phyloP scores from a whole-genome alignment of 2,329 filamentous ascomycete species.

The Aspergillus amoenus region DNA sequence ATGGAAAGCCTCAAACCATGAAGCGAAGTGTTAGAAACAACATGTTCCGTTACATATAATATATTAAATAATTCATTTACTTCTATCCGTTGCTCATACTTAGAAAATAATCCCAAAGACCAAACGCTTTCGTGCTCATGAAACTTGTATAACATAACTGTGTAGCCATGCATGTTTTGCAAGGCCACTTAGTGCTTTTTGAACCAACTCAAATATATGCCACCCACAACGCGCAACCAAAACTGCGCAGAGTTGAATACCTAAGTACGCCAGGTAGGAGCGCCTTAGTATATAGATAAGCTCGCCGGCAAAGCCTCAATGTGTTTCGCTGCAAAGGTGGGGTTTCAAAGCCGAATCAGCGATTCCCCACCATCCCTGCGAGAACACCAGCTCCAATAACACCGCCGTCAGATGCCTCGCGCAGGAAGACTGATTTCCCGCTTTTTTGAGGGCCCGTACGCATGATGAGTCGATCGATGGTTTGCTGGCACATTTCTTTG shows the following conservation, averaged over 20 bases:
- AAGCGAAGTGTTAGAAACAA: slow-evolving; percentile 73
- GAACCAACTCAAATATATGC: background rate
- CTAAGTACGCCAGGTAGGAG: background rate
- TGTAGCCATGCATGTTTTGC: background rate
- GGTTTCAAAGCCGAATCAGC: background rate
- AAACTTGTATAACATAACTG: background rate
- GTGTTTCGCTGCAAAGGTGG: slow-evolving; percentile 6
- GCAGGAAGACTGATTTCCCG: slow-evolving; percentile 51
- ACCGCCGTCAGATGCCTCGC: slow-evolving; percentile 55
- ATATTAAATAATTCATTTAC: background rate
- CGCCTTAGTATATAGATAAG: background rate
- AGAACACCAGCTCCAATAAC: slow-evolving; percentile 57
- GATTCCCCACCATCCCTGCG: slow-evolving; percentile 47
- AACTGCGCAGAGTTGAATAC: slow-evolving; percentile 1
- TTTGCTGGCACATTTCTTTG: slow-evolving; percentile 66
- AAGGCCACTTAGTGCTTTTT: background rate
- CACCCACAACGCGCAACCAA: background rate
- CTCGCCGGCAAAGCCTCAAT: background rate
- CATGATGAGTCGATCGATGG: slow-evolving; percentile 60
- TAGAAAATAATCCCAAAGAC: background rate
- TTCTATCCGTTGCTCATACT: background rate
- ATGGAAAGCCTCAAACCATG: slow-evolving; percentile 69
- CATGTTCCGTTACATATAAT: slow-evolving; percentile 71
- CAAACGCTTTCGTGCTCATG: slow-evolving; percentile 1
- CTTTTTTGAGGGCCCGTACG: slow-evolving; percentile 46